phyloP scores from a whole-genome alignment of 2,329 filamentous ascomycete genomes.

The Neofusicoccum umdonicola region DNA sequence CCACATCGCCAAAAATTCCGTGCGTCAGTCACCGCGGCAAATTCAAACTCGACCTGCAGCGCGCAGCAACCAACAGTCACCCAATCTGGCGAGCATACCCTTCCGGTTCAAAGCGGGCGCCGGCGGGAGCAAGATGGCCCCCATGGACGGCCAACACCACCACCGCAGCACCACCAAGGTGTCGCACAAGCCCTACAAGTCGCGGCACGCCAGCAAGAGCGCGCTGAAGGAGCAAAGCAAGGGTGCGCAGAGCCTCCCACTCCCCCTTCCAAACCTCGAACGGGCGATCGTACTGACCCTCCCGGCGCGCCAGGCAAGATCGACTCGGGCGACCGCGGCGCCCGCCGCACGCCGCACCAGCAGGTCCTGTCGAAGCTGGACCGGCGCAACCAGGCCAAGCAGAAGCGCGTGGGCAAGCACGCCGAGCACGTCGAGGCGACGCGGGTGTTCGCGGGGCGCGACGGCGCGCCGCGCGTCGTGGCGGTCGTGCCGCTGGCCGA shows the following conservation, averaged over 20 bases:
- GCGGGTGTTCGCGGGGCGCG: conserved; percentile 78
- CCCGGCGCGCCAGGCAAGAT: conserved; percentile 64
- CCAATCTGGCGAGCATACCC: conserved; percentile 44
- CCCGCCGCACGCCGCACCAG: conserved; percentile 86
- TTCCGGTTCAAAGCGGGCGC: conserved; percentile 83
- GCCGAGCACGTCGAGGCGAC: conserved; percentile 76
- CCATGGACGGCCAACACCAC: conserved; percentile 67
- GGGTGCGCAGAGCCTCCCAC: conserved; percentile 52
- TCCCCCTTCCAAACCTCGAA: not conserved
- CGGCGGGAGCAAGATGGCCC: conserved; percentile 66
- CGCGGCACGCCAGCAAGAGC: conserved; percentile 83
- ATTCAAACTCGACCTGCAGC: not conserved
- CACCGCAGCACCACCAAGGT: conserved; percentile 91
- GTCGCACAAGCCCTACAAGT: conserved; percentile 88
- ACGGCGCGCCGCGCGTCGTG: conserved; percentile 84
- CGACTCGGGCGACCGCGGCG: conserved; percentile 64
- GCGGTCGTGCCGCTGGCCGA: conserved; percentile 81
- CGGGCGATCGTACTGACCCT: not conserved
- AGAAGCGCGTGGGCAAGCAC: conserved; percentile 80
- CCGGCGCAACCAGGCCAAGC: conserved; percentile 89
- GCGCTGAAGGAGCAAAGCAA: conserved; percentile 81
- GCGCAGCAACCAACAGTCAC: not conserved
- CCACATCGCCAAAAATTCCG: conserved; percentile 18
- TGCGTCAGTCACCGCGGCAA: not conserved
- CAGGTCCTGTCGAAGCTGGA: conserved; percentile 98